Evolutionary conservation across 768 basidiomycete species (phyloP).

Genomic region (Obba rivulosa): DNA sequence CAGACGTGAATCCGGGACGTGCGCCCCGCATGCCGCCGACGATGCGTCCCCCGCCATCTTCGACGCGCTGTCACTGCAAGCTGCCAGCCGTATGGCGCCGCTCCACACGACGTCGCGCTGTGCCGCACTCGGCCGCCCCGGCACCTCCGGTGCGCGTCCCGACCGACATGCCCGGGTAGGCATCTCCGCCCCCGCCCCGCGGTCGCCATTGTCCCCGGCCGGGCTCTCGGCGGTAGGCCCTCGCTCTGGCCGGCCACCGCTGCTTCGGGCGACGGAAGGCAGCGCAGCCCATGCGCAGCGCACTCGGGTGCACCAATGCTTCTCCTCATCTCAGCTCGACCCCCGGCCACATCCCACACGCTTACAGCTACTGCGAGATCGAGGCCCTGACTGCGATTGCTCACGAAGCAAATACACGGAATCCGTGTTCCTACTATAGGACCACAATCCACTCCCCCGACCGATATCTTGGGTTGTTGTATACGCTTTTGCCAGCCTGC

Average conservation of each 20-base stretch:
- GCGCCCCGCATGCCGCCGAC: constrained; percentile 1
- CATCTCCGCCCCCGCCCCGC: constrained; percentile 7
- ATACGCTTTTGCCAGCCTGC: constrained; percentile 83
- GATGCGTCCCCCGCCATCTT: constrained; percentile 11
- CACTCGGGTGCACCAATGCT: too few species aligned
- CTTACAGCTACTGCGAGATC: constrained; percentile 1
- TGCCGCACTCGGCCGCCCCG: constrained; percentile 4
- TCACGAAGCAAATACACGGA: constrained; percentile 16
- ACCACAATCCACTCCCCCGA: constrained; percentile 53
- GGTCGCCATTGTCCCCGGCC: constrained; percentile 13
- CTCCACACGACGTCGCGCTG: constrained; percentile 11
- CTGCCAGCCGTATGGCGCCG: constrained; percentile 4
- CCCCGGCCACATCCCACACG: neutral
- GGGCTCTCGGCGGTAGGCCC: neutral
- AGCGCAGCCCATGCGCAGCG: too few species aligned
- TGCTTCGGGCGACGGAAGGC: neutral
- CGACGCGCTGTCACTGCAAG: constrained; percentile 5
- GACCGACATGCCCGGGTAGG: constrained; percentile 5
- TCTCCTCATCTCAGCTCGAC: too few species aligned
- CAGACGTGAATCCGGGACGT: constrained; percentile 4
- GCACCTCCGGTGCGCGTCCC: too few species aligned
- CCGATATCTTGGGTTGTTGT: constrained; percentile 73
- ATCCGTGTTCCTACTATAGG: constrained; percentile 32
- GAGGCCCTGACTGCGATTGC: constrained; percentile 16
- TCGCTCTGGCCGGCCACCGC: neutral